Conservation (phyloP, 495 filamentous ascomycete genomes). For the Penicillium simplicissimum region DNA sequence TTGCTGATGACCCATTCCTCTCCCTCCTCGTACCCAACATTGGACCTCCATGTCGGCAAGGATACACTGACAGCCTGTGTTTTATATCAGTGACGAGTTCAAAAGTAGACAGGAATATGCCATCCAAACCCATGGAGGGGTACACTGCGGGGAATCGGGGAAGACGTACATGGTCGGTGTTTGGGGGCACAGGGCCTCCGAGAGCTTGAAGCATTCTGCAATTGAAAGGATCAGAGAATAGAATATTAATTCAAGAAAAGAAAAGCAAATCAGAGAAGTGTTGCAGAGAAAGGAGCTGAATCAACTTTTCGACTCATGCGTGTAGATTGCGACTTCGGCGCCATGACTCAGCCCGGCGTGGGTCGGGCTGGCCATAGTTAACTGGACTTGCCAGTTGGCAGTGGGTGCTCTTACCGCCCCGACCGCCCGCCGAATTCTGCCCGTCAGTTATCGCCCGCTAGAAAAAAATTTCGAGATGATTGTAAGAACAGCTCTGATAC, state of each 20-base stretch:
- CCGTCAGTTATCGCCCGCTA: slow-evolving; percentile 20
- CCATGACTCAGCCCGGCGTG: slow-evolving; percentile 13
- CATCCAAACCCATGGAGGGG: slow-evolving; percentile 20
- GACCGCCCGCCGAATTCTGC: background rate
- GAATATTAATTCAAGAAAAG: slow-evolving; percentile 6
- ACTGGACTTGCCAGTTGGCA: background rate
- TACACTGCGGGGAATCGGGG: slow-evolving; percentile 26
- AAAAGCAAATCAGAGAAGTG: slow-evolving; percentile 13
- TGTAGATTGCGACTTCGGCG: slow-evolving; percentile 39
- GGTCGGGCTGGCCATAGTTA: background rate
- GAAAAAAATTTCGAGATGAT: slow-evolving; percentile 29
- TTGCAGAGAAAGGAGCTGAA: background rate
- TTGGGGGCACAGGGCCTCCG: slow-evolving; percentile 48
- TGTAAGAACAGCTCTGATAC: slow-evolving; percentile 1
- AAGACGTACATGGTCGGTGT: slow-evolving; percentile 56
- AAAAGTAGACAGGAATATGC: background rate
- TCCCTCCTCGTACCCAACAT: slow-evolving; percentile 91
- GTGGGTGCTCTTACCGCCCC: background rate
- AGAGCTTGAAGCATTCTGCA: slow-evolving; percentile 42
- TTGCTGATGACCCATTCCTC: slow-evolving; percentile 79
- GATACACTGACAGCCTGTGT: slow-evolving; percentile 91
- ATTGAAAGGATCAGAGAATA: slow-evolving; percentile 2
- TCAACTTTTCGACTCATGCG: slow-evolving; percentile 13
- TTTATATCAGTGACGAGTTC: slow-evolving; percentile 2
- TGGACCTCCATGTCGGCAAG: slow-evolving; percentile 88